A percentile compares a stretch with the other conserved stretches of the same genome.
Evolutionary conservation across 306 rosid genomes (phyloP).

Genomic region (Pachyrhizus erosus): DNA sequence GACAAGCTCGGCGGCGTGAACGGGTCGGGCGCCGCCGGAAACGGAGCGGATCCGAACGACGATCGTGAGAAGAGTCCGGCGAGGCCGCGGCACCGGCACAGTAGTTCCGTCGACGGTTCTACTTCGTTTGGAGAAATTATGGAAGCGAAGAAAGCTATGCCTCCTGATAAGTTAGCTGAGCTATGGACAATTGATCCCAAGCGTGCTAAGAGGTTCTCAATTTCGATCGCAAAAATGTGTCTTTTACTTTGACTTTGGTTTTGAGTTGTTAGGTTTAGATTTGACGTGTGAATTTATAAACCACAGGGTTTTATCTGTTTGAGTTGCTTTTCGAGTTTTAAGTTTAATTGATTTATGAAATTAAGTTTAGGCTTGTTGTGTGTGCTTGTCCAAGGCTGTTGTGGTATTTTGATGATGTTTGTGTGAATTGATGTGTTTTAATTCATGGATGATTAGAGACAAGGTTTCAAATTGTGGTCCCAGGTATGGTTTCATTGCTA

Average conservation of each 20-base stretch:
- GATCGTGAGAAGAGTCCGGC: constrained; percentile 51
- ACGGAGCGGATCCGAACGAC: constrained; percentile 56
- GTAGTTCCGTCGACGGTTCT: constrained; percentile 74
- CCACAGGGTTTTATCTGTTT: background rate
- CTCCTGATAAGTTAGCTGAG: constrained; percentile 97
- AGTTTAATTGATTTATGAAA: background rate
- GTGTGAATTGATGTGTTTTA: constrained; percentile 17
- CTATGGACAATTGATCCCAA: constrained; percentile 92
- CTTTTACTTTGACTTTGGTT: background rate
- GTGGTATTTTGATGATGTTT: background rate
- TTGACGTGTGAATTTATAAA: background rate
- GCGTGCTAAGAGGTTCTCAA: constrained; percentile 87
- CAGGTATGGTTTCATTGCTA: background rate
- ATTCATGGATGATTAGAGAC: constrained; percentile 9
- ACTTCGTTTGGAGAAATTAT: constrained; percentile 78
- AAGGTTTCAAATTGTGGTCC: background rate
- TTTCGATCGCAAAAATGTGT: constrained; percentile 1
- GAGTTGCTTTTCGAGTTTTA: background rate
- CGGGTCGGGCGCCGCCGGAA: constrained; percentile 43
- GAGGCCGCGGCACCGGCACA: constrained; percentile 71
- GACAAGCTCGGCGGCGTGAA: constrained; percentile 69
- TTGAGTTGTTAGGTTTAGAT: background rate
- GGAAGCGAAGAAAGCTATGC: constrained; percentile 99
- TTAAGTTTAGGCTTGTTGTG: background rate
- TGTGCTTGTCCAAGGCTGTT: background rate